Base-by-base conservation (phyloP, 495 filamentous ascomycete genomes). In the Bombardia bombarda region DNA sequence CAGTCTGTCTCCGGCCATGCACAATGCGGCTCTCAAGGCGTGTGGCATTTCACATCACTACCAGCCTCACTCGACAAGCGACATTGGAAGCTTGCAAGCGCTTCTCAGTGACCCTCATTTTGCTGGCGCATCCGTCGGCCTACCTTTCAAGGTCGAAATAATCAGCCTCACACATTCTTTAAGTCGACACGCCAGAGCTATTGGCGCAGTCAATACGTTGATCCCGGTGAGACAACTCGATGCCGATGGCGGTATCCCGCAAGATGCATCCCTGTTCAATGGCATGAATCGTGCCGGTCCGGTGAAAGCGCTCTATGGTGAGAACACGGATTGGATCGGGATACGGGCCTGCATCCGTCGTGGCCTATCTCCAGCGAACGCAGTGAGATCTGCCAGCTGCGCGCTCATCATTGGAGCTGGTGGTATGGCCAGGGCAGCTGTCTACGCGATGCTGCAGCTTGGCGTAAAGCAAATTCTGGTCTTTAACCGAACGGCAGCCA, bases 241-340 rank as follows among this genome's bases (percentile, higher is more conserved):
- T 17, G 69, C 53, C 13, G 66, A 82, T 50, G 79, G 77, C 6
- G 73, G 64, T 14, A 77, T 84, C 42, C 77, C 77, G 13, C 67
- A 77, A 5, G 68, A 83, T 10, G 65, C 72, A 14, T 57, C 71
- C 18, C 67, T 82, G 33, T 75, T 79, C 32, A 73, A 69, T 38
- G 70, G 76, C 28, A 69, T 78, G 24, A 78, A 79, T 49, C 74
- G 75, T 46, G 68, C 77, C 1, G 81, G 84, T 0, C 71, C 75
- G 0, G 73, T 86, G 16, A 61, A 75, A 41, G 81, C 78, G 0
- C 74, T 84, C 40, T 86, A 85, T 49, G 84, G 84, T 2, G 82
- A 87, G 39, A 88, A 88, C 58, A 88, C 82, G 0, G 84, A 87
- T 56, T 88, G 83, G 80, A 78, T 85, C 12, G 83, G 84, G 12